phyloP scores from a whole-genome alignment of 2,329 filamentous ascomycete species.

The Colletotrichum theobromicola region DNA sequence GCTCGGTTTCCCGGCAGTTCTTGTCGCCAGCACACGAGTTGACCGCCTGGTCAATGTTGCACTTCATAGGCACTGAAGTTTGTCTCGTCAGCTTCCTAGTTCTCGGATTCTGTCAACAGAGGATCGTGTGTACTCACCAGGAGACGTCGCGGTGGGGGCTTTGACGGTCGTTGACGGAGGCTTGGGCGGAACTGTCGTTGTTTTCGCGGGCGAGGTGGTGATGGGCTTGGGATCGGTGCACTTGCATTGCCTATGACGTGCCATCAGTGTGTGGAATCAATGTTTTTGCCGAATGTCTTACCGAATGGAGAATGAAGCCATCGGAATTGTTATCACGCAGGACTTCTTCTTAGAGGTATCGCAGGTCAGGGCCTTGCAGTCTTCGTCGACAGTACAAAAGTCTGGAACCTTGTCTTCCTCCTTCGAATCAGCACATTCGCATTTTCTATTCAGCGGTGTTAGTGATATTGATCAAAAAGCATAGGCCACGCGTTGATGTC shows the following conservation, averaged over 20 bases:
- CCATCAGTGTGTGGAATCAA: fast-evolving
- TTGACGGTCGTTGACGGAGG: background rate
- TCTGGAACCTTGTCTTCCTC: background rate
- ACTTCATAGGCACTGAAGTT: background rate
- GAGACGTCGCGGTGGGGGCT: background rate
- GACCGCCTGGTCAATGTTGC: background rate
- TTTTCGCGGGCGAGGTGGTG: background rate
- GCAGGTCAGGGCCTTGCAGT: background rate
- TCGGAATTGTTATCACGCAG: background rate
- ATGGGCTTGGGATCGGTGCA: background rate
- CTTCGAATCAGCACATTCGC: background rate
- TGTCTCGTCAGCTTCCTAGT: background rate
- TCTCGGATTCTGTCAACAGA: background rate
- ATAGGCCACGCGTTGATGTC: fast-evolving
- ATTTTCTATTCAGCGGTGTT: background rate
- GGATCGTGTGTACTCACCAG: background rate
- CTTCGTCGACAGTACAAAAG: background rate
- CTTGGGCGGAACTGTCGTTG: background rate
- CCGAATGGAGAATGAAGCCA: background rate
- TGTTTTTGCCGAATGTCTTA: background rate
- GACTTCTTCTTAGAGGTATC: background rate
- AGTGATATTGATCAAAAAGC: fast-evolving
- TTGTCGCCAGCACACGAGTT: background rate
- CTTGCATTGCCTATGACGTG: background rate
- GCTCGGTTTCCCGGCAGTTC: background rate